A percentile compares a stretch with the other conserved stretches of the same genome.
phyloP scores from a whole-genome alignment of 345 rosid genomes.

The Rhizophora apiculata region DNA sequence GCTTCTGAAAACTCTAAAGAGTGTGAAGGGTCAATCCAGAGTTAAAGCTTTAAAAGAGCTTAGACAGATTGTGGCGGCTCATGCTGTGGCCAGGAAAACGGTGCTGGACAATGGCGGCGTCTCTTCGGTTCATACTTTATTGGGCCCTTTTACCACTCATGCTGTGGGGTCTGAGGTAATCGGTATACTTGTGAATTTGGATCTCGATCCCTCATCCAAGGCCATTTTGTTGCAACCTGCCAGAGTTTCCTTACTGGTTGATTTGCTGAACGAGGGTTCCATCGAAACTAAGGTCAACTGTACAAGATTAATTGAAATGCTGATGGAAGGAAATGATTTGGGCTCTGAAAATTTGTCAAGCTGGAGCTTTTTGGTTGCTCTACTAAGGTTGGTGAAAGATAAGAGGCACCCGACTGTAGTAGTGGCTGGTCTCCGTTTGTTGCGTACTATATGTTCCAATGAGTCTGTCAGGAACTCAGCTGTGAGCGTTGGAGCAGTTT shows the following conservation, averaged over 20 bases:
- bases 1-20: constrained; percentile 51
- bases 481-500: constrained; percentile 28
- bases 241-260: constrained; percentile 55
- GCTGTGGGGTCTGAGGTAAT: constrained; percentile 70
- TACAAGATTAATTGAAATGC: constrained; percentile 44
- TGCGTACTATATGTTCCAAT: constrained; percentile 22
- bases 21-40: constrained; percentile 64
- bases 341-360: constrained; percentile 23
- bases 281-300: constrained; percentile 62
- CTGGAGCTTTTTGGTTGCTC: constrained; percentile 30
- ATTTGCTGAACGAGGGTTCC: constrained; percentile 66
- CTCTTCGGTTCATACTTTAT: constrained; percentile 41
- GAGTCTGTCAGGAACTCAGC: constrained; percentile 23
- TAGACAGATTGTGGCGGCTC: constrained; percentile 46
- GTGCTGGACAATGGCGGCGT: constrained; percentile 58
- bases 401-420: constrained; percentile 26
- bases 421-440: constrained; percentile 25
- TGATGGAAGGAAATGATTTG: constrained; percentile 56
- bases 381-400: constrained; percentile 33
- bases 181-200: constrained; percentile 62
- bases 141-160: constrained; percentile 68
- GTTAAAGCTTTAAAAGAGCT: constrained; percentile 62
- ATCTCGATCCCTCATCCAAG: constrained; percentile 51
- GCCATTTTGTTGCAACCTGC: constrained; percentile 64
- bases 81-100: constrained; percentile 48